Percentiles rank a stretch among this genome's conserved stretches.
These are phyloP conservation scores for Pseudopithomyces maydicus DNA, from an alignment of 2,329 filamentous ascomycete species.

Conservation along the genomic window DNA sequence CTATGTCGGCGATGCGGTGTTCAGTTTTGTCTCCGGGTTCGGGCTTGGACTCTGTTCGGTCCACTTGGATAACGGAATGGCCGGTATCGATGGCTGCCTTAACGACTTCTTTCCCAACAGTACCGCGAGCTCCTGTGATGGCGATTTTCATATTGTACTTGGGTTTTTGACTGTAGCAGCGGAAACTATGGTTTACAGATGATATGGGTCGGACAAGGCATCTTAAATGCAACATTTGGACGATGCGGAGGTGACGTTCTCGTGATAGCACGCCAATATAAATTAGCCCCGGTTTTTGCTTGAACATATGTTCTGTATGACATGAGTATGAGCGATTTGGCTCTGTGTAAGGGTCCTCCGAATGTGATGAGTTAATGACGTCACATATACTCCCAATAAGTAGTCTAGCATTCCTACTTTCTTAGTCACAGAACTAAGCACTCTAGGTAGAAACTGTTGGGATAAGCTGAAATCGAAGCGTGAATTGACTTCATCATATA, in stretches of 20 bases:
- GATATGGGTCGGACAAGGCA: not conserved
- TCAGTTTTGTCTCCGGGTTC: slow-evolving; percentile 40
- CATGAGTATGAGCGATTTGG: not conserved
- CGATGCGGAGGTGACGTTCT: not conserved
- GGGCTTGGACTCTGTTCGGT: slow-evolving; percentile 36
- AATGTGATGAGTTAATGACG: not conserved
- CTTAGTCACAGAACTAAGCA: no score
- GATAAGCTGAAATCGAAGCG: not conserved
- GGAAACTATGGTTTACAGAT: not conserved
- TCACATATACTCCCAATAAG: not conserved
- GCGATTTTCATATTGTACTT: slow-evolving; percentile 17
- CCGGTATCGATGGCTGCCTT: slow-evolving; percentile 38
- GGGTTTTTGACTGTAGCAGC: not conserved
- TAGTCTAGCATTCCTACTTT: no score
- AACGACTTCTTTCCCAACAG: slow-evolving; percentile 17
- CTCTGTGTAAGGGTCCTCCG: not conserved
- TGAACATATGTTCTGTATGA: not conserved
- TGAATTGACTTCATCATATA: not conserved
- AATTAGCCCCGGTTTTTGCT: not conserved
- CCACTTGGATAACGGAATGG: slow-evolving; percentile 42
- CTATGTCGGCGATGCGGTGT: slow-evolving; percentile 41
- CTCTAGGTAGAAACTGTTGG: no score
- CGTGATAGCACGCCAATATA: not conserved
- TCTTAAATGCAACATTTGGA: not conserved
- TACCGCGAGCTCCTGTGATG: slow-evolving; percentile 20